These are phyloP conservation scores for Irpex sp. DNA, from an alignment of 1,284 basidiomycete species.

Conservation along the genomic window DNA sequence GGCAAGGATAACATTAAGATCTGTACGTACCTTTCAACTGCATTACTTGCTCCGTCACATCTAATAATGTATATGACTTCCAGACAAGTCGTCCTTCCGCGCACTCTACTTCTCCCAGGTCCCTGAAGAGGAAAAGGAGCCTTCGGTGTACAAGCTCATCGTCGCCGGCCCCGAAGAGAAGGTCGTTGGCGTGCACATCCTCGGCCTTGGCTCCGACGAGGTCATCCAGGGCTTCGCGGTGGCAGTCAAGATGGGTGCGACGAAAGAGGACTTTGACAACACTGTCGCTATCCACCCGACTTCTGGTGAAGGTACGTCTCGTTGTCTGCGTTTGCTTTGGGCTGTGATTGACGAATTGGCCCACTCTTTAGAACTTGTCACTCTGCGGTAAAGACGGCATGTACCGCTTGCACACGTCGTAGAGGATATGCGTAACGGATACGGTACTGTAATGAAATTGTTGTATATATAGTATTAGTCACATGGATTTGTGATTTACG, in stretches of 20 bases:
- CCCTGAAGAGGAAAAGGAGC: slow-evolving; percentile 83
- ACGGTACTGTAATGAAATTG: too few relatives aligned
- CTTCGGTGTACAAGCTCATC: slow-evolving; percentile 91
- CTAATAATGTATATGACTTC: neutral
- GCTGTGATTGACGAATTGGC: too few relatives aligned
- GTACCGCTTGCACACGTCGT: neutral
- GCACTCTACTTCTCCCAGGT: slow-evolving; percentile 88
- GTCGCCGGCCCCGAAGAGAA: slow-evolving; percentile 84
- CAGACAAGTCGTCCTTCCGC: slow-evolving; percentile 75
- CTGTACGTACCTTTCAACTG: slow-evolving; percentile 51
- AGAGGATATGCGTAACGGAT: too few relatives aligned
- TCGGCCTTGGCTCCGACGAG: slow-evolving; percentile 89
- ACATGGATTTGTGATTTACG: too few relatives aligned
- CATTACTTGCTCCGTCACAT: neutral
- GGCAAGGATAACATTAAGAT: slow-evolving; percentile 85
- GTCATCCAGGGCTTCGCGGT: slow-evolving; percentile 92
- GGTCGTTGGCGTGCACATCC: slow-evolving; percentile 92
- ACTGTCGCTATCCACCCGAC: slow-evolving; percentile 92
- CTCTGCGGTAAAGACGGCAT: neutral
- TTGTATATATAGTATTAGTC: too few relatives aligned
- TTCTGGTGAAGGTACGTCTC: slow-evolving; percentile 58
- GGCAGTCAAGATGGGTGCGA: slow-evolving; percentile 94
- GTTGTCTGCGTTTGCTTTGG: neutral
- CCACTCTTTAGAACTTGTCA: neutral
- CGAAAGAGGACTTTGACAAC: slow-evolving; percentile 80